phyloP scores from a whole-genome alignment of 129 eudicot species.

The Pulicaria dysenterica region DNA sequence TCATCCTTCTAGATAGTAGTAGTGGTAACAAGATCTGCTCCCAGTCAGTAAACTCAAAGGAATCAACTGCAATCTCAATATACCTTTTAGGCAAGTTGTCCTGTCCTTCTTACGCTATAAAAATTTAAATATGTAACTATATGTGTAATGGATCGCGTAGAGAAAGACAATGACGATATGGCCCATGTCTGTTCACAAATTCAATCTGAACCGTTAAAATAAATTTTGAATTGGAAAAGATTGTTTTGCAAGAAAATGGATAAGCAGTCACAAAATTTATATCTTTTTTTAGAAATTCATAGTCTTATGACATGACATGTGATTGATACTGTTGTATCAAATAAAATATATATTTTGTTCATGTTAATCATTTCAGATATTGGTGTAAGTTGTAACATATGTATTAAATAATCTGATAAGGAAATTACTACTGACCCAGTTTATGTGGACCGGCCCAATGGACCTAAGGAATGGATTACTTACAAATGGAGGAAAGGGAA shows the following conservation, averaged over 20 bases:
- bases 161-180: background rate
- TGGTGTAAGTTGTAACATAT: background rate
- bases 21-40: slow-evolving; percentile 58
- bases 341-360: background rate
- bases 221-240: background rate
- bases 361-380: too few species aligned
- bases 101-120: slow-evolving; percentile 12
- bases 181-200: background rate
- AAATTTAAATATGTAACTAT: slow-evolving; percentile 4
- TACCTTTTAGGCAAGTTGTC: slow-evolving; percentile 68
- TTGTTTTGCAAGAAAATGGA: background rate
- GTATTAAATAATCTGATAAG: too few species aligned
- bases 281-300: background rate
- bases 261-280: background rate
- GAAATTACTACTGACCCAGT: too few species aligned
- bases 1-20: slow-evolving; percentile 55
- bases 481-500: too few species aligned
- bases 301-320: background rate
- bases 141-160: slow-evolving; percentile 1
- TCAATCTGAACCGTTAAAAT: background rate
- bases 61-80: slow-evolving; percentile 69
- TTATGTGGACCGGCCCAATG: too few species aligned
- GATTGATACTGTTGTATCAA: background rate
- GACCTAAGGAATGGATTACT: too few species aligned
- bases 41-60: slow-evolving; percentile 42